phyloP scores from a whole-genome alignment of 208 protist species.

The Trypanosoma congolense region DNA sequence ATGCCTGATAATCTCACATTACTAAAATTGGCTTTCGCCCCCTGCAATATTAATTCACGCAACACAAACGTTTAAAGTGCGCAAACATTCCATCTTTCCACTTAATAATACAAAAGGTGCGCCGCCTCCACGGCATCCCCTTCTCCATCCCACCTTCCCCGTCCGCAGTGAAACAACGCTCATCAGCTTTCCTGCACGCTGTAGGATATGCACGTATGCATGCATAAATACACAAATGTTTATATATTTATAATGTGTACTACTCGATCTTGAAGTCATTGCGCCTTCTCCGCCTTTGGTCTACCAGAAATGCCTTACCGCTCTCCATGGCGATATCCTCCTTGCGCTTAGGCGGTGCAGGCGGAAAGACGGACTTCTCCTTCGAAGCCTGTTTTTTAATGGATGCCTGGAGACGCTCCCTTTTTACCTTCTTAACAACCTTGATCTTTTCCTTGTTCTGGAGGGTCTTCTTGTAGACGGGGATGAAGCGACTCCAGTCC shows the following conservation, averaged over 20 bases:
- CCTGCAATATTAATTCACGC: too few relatives aligned
- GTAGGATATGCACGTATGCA: too few relatives aligned
- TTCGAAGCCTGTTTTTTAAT: conserved; percentile 67
- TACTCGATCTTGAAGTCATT: conserved; percentile 69
- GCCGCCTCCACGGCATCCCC: too few relatives aligned
- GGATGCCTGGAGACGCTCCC: conserved; percentile 57
- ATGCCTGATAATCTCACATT: too few relatives aligned
- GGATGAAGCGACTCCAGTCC: conserved; percentile 98
- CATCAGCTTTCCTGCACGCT: too few relatives aligned
- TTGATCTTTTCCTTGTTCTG: conserved; percentile 90
- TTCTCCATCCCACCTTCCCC: too few relatives aligned
- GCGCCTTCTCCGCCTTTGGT: conserved; percentile 32
- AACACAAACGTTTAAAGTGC: too few relatives aligned
- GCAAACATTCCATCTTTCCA: too few relatives aligned
- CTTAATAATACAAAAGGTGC: too few relatives aligned
- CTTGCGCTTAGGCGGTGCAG: conserved; percentile 78
- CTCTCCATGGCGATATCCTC: conserved; percentile 91
- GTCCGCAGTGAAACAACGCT: too few relatives aligned
- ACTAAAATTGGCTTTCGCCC: too few relatives aligned
- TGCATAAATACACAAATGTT: not conserved
- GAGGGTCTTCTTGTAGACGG: conserved; percentile 92
- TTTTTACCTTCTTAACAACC: conserved; percentile 82
- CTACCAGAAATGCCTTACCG: conserved; percentile 80
- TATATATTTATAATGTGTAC: not conserved
- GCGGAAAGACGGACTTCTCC: conserved; percentile 83